Conservation (phyloP, 1,284 basidiomycete species). For the Puccinia triticina region DNA sequence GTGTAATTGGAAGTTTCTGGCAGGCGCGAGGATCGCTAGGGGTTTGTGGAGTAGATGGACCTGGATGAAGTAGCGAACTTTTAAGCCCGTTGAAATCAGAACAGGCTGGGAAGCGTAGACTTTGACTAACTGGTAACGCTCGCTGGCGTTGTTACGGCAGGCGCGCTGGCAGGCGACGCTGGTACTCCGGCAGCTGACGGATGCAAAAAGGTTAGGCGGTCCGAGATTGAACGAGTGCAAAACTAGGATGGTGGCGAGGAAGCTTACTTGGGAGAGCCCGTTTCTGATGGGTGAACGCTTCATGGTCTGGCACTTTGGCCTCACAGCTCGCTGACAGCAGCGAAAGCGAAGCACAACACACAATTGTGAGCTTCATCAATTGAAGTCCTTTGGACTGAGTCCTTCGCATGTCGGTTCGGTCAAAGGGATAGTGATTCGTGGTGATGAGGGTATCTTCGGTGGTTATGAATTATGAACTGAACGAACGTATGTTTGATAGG, state of each 20-base stretch:
- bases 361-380: constrained; percentile 1
- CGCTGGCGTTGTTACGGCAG: not conserved
- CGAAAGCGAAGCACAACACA: constrained; percentile 13
- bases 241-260: not conserved
- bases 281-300: not conserved
- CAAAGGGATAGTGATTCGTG: not conserved
- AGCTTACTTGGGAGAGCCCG: constrained; percentile 21
- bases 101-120: not conserved
- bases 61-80: not conserved
- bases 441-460: not conserved
- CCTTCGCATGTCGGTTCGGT: not conserved
- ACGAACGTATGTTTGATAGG: not conserved
- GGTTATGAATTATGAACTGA: not conserved
- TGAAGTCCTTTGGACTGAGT: not conserved
- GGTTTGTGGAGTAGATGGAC: not conserved
- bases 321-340: not conserved
- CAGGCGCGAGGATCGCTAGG: not conserved
- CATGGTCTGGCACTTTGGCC: not conserved
- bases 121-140: not conserved
- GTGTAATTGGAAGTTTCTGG: constrained; percentile 45
- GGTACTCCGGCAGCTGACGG: not conserved
- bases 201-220: no score
- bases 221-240: not conserved
- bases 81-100: not conserved
- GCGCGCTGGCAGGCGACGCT: not conserved